Percentiles rank a stretch among this genome's conserved stretches.
Evolutionary conservation across 257 asterid genomes (phyloP).

Genomic region (Datura wrightii): DNA sequence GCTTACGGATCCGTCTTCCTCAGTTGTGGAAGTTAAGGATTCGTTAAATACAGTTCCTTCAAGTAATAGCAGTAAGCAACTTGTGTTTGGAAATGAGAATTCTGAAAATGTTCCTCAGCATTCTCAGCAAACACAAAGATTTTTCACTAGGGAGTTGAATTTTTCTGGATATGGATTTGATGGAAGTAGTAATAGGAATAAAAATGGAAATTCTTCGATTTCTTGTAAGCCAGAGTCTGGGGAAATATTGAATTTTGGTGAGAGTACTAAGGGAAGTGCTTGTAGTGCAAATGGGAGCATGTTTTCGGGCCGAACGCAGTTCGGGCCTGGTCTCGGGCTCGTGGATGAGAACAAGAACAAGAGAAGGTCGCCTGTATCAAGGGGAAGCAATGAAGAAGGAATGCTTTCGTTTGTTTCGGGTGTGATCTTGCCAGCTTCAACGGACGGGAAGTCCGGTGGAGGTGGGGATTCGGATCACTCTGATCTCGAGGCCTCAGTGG

Average conservation of each 20-base stretch:
- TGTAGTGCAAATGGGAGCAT: slow-evolving; percentile 44
- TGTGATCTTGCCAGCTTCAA: slow-evolving; percentile 55
- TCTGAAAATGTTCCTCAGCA: slow-evolving; percentile 52
- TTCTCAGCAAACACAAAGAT: slow-evolving; percentile 45
- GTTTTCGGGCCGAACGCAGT: slow-evolving; percentile 46
- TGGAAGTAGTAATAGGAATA: slow-evolving; percentile 43
- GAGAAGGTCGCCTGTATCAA: slow-evolving; percentile 59
- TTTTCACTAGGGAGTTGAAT: slow-evolving; percentile 52
- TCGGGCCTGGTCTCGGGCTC: not conserved
- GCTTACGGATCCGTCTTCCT: slow-evolving; percentile 64
- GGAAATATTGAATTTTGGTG: slow-evolving; percentile 69
- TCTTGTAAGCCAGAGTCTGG: slow-evolving; percentile 61
- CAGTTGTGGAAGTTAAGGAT: slow-evolving; percentile 50
- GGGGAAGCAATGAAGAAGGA: slow-evolving; percentile 71
- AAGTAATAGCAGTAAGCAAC: slow-evolving; percentile 39
- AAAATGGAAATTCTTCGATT: slow-evolving; percentile 17
- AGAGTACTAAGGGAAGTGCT: slow-evolving; percentile 41
- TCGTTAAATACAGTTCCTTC: slow-evolving; percentile 39
- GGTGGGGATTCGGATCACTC: slow-evolving; percentile 74
- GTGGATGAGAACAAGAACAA: slow-evolving; percentile 43
- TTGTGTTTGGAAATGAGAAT: slow-evolving; percentile 46
- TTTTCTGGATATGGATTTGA: slow-evolving; percentile 58
- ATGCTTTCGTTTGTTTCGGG: slow-evolving; percentile 80
- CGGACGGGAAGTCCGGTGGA: slow-evolving; percentile 49
- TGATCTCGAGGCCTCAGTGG: slow-evolving; percentile 80